Percentiles rank a stretch among this genome's conserved stretches.
Conservation (phyloP, 352 stramenopile genomes). For the Phytophthora agathidicida region DNA sequence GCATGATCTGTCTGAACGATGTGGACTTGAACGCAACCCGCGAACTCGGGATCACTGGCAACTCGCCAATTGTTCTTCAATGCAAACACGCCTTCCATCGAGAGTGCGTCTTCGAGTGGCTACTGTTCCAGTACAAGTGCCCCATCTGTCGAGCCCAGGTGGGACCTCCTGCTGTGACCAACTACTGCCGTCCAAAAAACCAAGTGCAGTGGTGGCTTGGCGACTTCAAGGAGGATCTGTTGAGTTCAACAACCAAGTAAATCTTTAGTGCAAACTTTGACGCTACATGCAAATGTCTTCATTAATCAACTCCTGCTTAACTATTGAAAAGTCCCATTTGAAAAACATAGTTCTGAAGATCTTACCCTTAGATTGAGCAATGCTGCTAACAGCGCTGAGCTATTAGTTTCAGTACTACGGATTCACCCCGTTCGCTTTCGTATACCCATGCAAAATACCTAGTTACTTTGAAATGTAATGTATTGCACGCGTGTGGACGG, state of each 20-base stretch:
- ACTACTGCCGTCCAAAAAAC: slow-evolving; percentile 62
- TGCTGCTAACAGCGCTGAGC: too few species aligned
- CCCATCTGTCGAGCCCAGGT: slow-evolving; percentile 66
- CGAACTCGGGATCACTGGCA: slow-evolving; percentile 24
- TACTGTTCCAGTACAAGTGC: slow-evolving; percentile 75
- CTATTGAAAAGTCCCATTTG: too few species aligned
- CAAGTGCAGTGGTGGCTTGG: slow-evolving; percentile 68
- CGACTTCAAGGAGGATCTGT: slow-evolving; percentile 52
- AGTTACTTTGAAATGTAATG: too few species aligned
- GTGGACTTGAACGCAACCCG: slow-evolving; percentile 27
- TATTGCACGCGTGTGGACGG: too few species aligned
- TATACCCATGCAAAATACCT: too few species aligned
- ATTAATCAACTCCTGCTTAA: too few species aligned
- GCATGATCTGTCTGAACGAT: slow-evolving; percentile 59
- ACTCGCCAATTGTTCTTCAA: slow-evolving; percentile 48
- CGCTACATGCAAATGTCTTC: too few species aligned
- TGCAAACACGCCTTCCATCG: slow-evolving; percentile 78
- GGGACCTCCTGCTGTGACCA: slow-evolving; percentile 56
- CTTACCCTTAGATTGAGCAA: too few species aligned
- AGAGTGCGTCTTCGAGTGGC: slow-evolving; percentile 80
- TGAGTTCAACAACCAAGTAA: slow-evolving; percentile 24
- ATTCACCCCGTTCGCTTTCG: too few species aligned
- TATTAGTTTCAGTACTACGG: too few species aligned
- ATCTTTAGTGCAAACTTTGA: neutral
- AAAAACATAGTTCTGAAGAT: too few species aligned